Percentiles rank a stretch among this genome's conserved stretches.
phyloP scores from a whole-genome alignment of 179 eudicot genomes.

The Silene coronaria region DNA sequence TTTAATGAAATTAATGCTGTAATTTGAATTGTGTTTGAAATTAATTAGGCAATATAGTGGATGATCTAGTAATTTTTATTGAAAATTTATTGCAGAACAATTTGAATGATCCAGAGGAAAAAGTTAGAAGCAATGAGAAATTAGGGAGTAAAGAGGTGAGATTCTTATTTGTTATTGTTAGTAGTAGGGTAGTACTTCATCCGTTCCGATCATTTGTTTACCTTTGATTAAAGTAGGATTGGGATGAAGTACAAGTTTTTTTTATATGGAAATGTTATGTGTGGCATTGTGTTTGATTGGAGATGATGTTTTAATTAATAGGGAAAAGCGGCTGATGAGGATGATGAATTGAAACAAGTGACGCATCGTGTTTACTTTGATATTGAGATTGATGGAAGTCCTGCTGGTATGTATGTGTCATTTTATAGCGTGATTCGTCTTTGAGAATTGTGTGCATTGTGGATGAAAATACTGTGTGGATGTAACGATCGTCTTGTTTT shows the following conservation, averaged over 20 bases:
- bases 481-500: not conserved
- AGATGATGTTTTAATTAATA: constrained; percentile 20
- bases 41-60: not conserved
- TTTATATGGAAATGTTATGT: not conserved
- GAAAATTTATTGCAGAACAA: constrained; percentile 28
- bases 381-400: constrained; percentile 74
- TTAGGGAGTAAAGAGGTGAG: constrained; percentile 26
- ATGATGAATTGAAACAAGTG: constrained; percentile 53
- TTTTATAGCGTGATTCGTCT: not conserved
- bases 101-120: constrained; percentile 38
- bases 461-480: not conserved
- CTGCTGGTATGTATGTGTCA: constrained; percentile 68
- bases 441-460: not conserved
- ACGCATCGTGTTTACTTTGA: constrained; percentile 86
- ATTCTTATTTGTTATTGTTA: not conserved
- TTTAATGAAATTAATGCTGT: not conserved
- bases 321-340: constrained; percentile 40
- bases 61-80: not conserved
- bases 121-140: constrained; percentile 8
- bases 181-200: no score
- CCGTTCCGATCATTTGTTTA: not conserved
- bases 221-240: not conserved
- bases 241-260: not conserved
- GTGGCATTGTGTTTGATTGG: constrained; percentile 9
- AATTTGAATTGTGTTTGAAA: not conserved